phyloP scores from a whole-genome alignment of 106 monocot genomes.

The Dioscorea dumetorum region DNA sequence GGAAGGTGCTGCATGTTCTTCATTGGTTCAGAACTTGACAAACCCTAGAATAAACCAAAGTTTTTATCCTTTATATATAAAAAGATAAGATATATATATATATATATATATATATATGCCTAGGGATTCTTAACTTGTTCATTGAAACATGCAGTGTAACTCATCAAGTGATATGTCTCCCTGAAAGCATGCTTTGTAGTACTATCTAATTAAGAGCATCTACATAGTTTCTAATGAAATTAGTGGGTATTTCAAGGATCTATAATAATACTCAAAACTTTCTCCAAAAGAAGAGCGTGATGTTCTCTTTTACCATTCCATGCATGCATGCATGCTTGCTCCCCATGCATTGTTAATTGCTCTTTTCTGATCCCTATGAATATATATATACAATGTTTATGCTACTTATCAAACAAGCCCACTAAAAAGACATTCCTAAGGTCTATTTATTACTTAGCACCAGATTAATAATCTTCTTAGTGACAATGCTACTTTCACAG shows the following conservation, averaged over 20 bases:
- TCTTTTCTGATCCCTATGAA: background rate
- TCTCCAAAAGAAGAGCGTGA: constrained; percentile 5
- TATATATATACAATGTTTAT: too few species aligned
- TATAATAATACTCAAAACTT: background rate
- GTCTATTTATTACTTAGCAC: too few species aligned
- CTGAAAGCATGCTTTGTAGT: background rate
- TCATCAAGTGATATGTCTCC: background rate
- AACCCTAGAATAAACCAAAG: constrained; percentile 3
- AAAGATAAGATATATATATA: too few species aligned
- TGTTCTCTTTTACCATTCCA: background rate
- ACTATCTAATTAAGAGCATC: too few species aligned
- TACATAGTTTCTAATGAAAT: background rate
- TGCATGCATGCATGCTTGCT: constrained; percentile 2
- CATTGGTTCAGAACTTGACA: constrained; percentile 5
- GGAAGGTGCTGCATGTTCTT: background rate
- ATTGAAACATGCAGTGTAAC: background rate
- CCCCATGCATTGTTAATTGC: background rate
- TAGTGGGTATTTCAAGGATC: constrained; percentile 1
- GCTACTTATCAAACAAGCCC: too few species aligned
- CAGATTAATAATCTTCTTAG: too few species aligned
- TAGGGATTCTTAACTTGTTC: background rate
- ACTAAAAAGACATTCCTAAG: too few species aligned
- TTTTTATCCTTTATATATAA: background rate
- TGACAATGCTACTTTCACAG: too few species aligned
- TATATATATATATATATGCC: background rate